phyloP scores from a whole-genome alignment of 352 stramenopile species.

The Pythium aristosporum region DNA sequence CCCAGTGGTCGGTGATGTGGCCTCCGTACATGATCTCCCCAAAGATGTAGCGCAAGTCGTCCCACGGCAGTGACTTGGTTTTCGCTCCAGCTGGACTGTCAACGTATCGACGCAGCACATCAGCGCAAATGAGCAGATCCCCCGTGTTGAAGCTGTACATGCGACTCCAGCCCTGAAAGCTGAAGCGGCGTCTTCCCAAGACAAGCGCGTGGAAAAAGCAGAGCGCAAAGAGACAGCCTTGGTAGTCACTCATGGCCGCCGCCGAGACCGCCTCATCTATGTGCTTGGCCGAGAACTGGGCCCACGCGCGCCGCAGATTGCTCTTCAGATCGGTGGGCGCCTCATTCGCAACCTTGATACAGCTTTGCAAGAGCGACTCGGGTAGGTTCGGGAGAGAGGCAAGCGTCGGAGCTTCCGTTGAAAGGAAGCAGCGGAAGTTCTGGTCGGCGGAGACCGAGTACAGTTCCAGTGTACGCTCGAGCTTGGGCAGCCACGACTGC shows the following conservation, averaged over 20 bases:
- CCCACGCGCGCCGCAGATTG: slow-evolving; percentile 79
- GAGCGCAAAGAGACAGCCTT: slow-evolving; percentile 92
- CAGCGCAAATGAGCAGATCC: slow-evolving; percentile 92
- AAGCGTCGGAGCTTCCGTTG: slow-evolving; percentile 85
- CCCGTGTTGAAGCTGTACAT: slow-evolving; percentile 94
- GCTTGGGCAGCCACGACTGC: slow-evolving; percentile 85
- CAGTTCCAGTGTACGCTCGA: slow-evolving; percentile 78
- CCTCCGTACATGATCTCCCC: slow-evolving; percentile 92
- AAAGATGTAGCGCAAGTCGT: slow-evolving; percentile 90
- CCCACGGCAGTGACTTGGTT: slow-evolving; percentile 53
- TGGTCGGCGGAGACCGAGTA: slow-evolving; percentile 84
- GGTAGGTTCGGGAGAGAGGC: slow-evolving; percentile 89
- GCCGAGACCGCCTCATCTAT: slow-evolving; percentile 66
- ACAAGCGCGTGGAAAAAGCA: slow-evolving; percentile 95
- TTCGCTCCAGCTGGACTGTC: slow-evolving; percentile 27
- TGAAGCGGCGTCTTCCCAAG: slow-evolving; percentile 88
- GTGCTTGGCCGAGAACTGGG: slow-evolving; percentile 77
- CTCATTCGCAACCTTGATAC: slow-evolving; percentile 88
- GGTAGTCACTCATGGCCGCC: slow-evolving; percentile 66
- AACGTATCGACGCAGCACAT: slow-evolving; percentile 72
- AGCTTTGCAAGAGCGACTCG: slow-evolving; percentile 80
- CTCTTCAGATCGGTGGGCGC: slow-evolving; percentile 79
- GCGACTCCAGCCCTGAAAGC: slow-evolving; percentile 90
- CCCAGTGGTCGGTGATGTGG: slow-evolving; percentile 85
- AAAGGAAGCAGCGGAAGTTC: slow-evolving; percentile 95